Evolutionary conservation across 768 basidiomycete genomes (phyloP).

Genomic region (Nidula microcarpa): DNA sequence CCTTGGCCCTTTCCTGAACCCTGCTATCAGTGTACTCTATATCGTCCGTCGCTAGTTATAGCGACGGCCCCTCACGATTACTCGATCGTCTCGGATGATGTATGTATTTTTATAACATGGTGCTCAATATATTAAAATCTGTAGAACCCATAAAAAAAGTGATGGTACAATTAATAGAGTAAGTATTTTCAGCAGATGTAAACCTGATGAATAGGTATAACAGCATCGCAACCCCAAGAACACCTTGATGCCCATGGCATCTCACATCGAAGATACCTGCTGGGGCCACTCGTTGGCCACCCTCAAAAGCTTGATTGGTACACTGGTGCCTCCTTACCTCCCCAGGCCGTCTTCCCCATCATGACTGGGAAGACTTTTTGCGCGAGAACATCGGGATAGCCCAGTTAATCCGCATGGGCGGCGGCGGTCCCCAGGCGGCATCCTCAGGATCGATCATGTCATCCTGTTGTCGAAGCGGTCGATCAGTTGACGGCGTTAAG

Average conservation of each 20-base stretch:
- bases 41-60: too few relatives aligned
- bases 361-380: conserved; percentile 5
- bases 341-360: background rate
- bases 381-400: conserved; percentile 17
- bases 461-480: conserved; percentile 9
- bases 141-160: background rate
- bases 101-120: background rate
- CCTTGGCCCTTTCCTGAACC: background rate
- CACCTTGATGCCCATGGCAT: background rate
- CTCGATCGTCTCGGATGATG: background rate
- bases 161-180: background rate
- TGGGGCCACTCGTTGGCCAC: background rate
- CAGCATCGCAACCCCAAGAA: background rate
- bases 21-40: background rate
- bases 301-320: background rate
- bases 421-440: conserved; percentile 33
- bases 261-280: background rate
- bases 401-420: conserved; percentile 13
- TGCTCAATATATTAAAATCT: background rate
- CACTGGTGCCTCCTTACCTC: background rate
- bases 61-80: too few relatives aligned
- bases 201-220: background rate
- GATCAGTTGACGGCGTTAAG: conserved; percentile 5
- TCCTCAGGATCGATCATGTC: conserved; percentile 34
- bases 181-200: background rate